Evolutionary conservation across 2,329 filamentous ascomycete genomes (phyloP), one percentile per base, ranked within the genome.

Genomic region (Colletotrichum sp.): DNA sequence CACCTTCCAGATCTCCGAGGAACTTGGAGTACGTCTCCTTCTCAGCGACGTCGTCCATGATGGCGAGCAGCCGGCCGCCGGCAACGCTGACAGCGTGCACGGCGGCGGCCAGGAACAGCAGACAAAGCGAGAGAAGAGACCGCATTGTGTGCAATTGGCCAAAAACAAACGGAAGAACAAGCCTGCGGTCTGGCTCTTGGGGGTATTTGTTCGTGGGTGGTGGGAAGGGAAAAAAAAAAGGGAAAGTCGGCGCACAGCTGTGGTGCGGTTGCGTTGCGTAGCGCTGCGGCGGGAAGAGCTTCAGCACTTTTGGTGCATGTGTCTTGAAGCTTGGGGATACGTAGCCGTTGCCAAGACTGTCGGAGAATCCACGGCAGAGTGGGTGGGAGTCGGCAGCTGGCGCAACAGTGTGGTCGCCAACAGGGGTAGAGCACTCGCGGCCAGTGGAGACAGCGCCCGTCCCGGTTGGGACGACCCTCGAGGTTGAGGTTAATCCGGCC

Each of bases 21-120:
- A 99, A 96, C 81, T 93, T 94, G 75, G 94, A 95, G 86, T 98
- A 99, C 79, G 91, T 91, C 80, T 91, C 91, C 89, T 96, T 95
- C 83, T 98, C 95, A 57, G 91, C 90, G 78, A 92, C 89, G 81
- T 98, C 94, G 81, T 99, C 96, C 69, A 98, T 86, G 75, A 99
- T 91, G 77, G 98, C 96, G 82, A 99, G 89, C 85, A 99, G 86
- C 83, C 95, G 92, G 76, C 96, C 97, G 77, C 96, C 97, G 65
- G 92, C 90, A 78, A 93, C 93, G 88, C 96, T 98, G 81, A 94
- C 87, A 73, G 96, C 96, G 84, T 93, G 91, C 79, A 92, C 94
- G 74, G 92, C 88, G 82, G 93, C 90, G 78, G 92, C 87, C 78
- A 95, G 89, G 78, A 92, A 88, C 81, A 96, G 87, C 77, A 95